Percentiles rank a stretch among this genome's conserved stretches.
phyloP scores from a whole-genome alignment of 805 yeast species.

The Metschnikowia bowlesiae region DNA sequence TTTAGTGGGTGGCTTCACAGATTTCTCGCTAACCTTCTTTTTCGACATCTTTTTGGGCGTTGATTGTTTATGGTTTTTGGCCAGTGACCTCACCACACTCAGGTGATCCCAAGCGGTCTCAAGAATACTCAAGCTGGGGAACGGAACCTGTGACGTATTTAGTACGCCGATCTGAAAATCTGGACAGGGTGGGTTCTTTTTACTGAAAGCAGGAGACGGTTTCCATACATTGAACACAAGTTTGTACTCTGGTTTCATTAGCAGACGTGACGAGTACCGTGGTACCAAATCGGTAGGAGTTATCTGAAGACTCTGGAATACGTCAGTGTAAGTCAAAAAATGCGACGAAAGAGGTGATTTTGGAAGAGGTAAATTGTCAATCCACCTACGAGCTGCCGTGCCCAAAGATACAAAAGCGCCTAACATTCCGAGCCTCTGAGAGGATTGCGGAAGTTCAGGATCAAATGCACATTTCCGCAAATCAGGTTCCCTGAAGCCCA shows the following conservation, averaged over 20 bases:
- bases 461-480: not conserved
- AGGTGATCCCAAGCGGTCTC: constrained; percentile 23
- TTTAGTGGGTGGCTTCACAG: constrained; percentile 18
- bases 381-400: not conserved
- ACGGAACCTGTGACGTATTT: constrained; percentile 37
- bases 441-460: not conserved
- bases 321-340: constrained; percentile 23
- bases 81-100: not conserved
- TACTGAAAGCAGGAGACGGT: constrained; percentile 68
- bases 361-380: not conserved
- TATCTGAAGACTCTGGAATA: constrained; percentile 21
- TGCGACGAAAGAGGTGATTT: constrained; percentile 13
- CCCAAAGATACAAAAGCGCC: not conserved
- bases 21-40: not conserved
- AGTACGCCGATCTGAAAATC: constrained; percentile 69
- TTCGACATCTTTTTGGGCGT: not conserved
- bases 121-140: constrained; percentile 47
- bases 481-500: constrained; percentile 12
- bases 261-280: constrained; percentile 8
- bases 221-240: constrained; percentile 76
- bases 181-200: constrained; percentile 64
- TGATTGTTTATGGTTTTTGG: not conserved
- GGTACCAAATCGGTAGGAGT: constrained; percentile 15
- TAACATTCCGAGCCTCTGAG: not conserved
- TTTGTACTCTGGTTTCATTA: constrained; percentile 14